Percentiles rank a stretch among this genome's conserved stretches.
Conservation (phyloP, 2,329 filamentous ascomycete species). For the Apiospora arundinis region DNA sequence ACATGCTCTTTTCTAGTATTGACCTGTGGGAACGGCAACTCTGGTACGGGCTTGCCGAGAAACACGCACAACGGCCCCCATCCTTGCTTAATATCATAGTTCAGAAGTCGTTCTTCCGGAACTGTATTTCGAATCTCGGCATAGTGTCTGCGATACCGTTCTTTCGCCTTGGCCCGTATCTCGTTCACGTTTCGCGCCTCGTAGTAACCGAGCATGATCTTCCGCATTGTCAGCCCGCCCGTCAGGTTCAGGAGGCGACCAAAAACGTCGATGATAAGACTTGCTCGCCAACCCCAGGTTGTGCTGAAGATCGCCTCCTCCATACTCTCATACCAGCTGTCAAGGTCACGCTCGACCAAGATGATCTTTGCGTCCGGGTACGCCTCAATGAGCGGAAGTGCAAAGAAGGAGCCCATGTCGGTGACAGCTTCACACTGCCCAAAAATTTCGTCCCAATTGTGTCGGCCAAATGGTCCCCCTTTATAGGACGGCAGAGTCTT, state of each 20-base stretch:
- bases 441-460: constrained; percentile 16
- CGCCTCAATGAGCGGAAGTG: background rate
- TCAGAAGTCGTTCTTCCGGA: constrained; percentile 39
- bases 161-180: background rate
- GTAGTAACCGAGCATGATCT: constrained; percentile 3
- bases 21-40: constrained; percentile 48
- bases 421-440: constrained; percentile 15
- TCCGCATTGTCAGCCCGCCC: constrained; percentile 1
- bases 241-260: background rate
- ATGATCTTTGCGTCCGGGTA: constrained; percentile 21
- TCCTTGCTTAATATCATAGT: constrained; percentile 42
- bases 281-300: constrained; percentile 12
- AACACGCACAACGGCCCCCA: constrained; percentile 47
- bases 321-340: constrained; percentile 5
- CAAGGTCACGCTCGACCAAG: constrained; percentile 5
- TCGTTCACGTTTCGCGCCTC: background rate
- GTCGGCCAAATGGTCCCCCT: background rate
- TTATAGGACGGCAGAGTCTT: background rate
- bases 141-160: constrained; percentile 31
- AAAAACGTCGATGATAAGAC: background rate
- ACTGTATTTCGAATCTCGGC: constrained; percentile 38
- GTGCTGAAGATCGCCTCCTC: constrained; percentile 8
- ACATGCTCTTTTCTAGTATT: constrained; percentile 42
- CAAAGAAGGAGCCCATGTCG: constrained; percentile 15
- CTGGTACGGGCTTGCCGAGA: constrained; percentile 41